A percentile compares a stretch with the other conserved stretches of the same genome.
These are phyloP conservation scores for Thamnidium elegans DNA, from an alignment of 192 early-diverging fungal genomes.

Conservation along the genomic window DNA sequence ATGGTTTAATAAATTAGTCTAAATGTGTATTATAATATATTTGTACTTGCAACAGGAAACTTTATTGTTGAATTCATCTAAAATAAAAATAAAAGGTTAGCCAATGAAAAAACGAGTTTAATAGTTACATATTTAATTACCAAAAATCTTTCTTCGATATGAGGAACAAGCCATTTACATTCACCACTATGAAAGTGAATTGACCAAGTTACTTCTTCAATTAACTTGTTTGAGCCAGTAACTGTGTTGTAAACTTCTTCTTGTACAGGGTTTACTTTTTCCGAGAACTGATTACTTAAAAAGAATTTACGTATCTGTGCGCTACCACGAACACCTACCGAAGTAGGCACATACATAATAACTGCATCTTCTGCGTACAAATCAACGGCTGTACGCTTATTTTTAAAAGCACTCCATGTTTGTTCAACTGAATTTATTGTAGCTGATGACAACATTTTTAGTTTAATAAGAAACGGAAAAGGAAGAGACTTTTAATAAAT, in stretches of 20 bases:
- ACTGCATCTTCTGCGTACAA: slow-evolving; percentile 37
- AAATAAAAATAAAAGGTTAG: background rate
- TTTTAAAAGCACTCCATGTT: slow-evolving; percentile 25
- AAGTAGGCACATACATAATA: slow-evolving; percentile 45
- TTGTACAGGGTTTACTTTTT: slow-evolving; percentile 15
- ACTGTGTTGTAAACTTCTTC: slow-evolving; percentile 30
- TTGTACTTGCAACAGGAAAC: slow-evolving; percentile 25
- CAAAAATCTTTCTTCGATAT: slow-evolving; percentile 15
- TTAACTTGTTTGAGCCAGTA: slow-evolving; percentile 19
- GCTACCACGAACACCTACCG: slow-evolving; percentile 26
- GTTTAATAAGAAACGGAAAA: background rate
- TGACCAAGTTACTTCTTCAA: slow-evolving; percentile 35
- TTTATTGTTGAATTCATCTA: slow-evolving; percentile 22
- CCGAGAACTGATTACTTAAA: slow-evolving; percentile 20
- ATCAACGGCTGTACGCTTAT: slow-evolving; percentile 11
- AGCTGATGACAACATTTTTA: background rate
- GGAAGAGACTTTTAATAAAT: background rate
- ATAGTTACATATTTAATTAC: slow-evolving; percentile 12
- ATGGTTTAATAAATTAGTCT: background rate
- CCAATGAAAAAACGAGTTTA: background rate
- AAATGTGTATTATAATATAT: too few relatives aligned
- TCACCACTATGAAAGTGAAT: slow-evolving; percentile 24
- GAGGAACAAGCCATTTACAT: slow-evolving; percentile 31
- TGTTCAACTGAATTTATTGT: slow-evolving; percentile 7
- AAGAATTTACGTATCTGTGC: slow-evolving; percentile 36